These are phyloP conservation scores for Beauveria sp. DNA, from an alignment of 2,329 filamentous ascomycete species.

Conservation along the genomic window DNA sequence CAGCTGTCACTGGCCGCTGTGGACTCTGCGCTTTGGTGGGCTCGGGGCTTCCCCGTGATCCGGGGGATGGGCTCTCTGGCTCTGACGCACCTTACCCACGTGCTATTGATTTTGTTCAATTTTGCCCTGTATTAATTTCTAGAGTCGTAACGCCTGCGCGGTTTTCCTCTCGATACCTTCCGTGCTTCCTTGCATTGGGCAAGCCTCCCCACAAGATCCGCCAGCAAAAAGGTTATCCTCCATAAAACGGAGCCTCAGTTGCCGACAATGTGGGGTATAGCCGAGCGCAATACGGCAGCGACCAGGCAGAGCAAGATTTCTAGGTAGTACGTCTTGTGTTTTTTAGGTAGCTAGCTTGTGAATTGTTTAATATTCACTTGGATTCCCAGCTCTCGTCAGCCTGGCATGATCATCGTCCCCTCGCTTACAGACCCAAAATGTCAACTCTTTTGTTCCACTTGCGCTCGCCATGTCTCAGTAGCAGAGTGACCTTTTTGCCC, in stretches of 20 bases:
- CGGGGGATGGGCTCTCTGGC: no score
- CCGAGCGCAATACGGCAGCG: not conserved
- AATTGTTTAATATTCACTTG: no score
- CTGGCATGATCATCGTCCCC: no score
- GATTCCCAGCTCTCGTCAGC: no score
- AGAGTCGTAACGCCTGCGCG: not conserved
- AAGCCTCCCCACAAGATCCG: not conserved
- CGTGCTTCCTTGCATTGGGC: not conserved
- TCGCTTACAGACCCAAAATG: no score
- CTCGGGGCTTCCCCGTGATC: not conserved
- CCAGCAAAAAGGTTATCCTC: not conserved
- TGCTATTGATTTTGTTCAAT: no score
- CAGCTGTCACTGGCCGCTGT: not conserved
- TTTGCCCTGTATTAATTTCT: not conserved
- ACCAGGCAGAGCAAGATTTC: not conserved
- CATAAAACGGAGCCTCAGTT: not conserved
- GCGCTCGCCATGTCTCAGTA: no score
- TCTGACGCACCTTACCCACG: not conserved
- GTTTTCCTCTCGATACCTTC: not conserved
- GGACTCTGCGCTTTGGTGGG: not conserved
- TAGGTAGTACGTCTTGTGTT: no score
- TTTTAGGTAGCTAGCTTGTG: no score
- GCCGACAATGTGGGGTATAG: slow-evolving; percentile 1
- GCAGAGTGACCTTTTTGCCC: no score
- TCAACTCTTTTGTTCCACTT: no score